Percentiles rank a stretch among this genome's conserved stretches.
phyloP scores from a whole-genome alignment of 2,329 filamentous ascomycete genomes.

The Pseudopithomyces chartarum region DNA sequence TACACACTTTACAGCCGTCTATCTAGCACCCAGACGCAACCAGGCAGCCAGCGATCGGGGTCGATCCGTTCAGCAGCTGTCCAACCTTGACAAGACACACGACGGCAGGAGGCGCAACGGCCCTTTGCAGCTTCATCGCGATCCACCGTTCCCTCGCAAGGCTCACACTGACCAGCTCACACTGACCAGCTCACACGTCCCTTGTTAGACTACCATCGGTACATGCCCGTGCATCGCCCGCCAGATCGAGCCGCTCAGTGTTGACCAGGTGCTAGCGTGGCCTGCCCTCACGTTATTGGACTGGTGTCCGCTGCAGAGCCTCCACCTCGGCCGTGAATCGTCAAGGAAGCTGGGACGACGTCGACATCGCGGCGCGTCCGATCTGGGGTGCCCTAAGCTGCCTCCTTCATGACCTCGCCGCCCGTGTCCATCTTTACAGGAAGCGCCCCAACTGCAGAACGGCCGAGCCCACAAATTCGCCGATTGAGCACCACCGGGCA shows the following conservation, averaged over 20 bases:
- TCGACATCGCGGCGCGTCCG: conserved; percentile 9
- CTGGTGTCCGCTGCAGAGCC: not conserved
- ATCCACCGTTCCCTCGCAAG: too few species aligned
- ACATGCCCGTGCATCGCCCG: too few species aligned
- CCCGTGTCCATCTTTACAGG: conserved; percentile 45
- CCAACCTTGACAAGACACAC: too few species aligned
- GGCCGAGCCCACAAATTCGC: conserved; percentile 11
- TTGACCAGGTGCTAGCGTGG: not conserved
- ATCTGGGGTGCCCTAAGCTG: conserved; percentile 7
- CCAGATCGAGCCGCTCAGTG: not conserved
- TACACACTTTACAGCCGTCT: too few species aligned
- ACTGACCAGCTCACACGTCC: too few species aligned
- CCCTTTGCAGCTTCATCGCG: too few species aligned
- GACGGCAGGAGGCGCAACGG: too few species aligned
- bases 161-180: too few species aligned
- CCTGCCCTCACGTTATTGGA: not conserved
- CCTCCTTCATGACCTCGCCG: conserved; percentile 32
- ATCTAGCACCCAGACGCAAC: too few species aligned
- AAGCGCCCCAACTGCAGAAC: conserved; percentile 19
- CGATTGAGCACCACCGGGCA: conserved; percentile 28
- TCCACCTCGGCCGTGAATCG: conserved; percentile 2
- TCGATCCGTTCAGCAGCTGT: too few species aligned
- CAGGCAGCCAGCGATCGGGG: too few species aligned
- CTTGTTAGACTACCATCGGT: too few species aligned
- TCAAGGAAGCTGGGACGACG: conserved; percentile 4